Evolutionary conservation across 2,329 filamentous ascomycete genomes (phyloP).

Genomic region (Clonostachys chloroleuca): DNA sequence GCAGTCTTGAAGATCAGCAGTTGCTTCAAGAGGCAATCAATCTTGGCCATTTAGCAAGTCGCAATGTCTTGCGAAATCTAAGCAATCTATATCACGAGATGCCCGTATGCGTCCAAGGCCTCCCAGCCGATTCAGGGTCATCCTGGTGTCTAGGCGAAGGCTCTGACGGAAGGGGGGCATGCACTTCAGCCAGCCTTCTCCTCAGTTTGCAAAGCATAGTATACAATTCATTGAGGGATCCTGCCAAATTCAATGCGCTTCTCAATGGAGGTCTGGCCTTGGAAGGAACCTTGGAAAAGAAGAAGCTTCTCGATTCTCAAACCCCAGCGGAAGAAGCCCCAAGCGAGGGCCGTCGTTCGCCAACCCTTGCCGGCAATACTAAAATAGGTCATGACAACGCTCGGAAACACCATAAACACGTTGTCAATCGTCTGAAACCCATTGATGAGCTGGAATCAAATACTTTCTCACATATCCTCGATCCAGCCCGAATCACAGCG

Average conservation of each 20-base stretch:
- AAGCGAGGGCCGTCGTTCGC: constrained; percentile 6
- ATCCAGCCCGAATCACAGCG: constrained; percentile 61
- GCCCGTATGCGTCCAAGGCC: constrained; percentile 65
- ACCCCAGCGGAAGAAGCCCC: background rate
- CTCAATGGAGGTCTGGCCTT: constrained; percentile 39
- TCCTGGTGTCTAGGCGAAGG: constrained; percentile 65
- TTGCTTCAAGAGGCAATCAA: constrained; percentile 62
- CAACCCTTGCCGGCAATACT: constrained; percentile 34
- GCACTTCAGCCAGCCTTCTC: constrained; percentile 44
- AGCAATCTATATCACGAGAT: constrained; percentile 73
- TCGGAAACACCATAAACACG: constrained; percentile 21
- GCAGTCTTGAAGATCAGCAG: constrained; percentile 54
- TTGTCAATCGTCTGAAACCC: constrained; percentile 13
- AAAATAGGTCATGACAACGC: constrained; percentile 30
- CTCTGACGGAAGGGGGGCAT: constrained; percentile 30
- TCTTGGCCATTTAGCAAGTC: constrained; percentile 54
- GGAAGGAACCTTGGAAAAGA: constrained; percentile 28
- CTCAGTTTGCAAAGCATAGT: constrained; percentile 47
- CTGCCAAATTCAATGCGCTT: constrained; percentile 38
- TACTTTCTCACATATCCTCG: constrained; percentile 40
- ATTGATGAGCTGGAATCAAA: constrained; percentile 11
- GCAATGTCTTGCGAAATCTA: constrained; percentile 58
- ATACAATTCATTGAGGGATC: constrained; percentile 35
- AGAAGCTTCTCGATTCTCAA: constrained; percentile 16
- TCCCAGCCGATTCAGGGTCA: constrained; percentile 55